Evolutionary conservation across 2,329 filamentous ascomycete genomes (phyloP).

Genomic region (Raffaelea albimanens): DNA sequence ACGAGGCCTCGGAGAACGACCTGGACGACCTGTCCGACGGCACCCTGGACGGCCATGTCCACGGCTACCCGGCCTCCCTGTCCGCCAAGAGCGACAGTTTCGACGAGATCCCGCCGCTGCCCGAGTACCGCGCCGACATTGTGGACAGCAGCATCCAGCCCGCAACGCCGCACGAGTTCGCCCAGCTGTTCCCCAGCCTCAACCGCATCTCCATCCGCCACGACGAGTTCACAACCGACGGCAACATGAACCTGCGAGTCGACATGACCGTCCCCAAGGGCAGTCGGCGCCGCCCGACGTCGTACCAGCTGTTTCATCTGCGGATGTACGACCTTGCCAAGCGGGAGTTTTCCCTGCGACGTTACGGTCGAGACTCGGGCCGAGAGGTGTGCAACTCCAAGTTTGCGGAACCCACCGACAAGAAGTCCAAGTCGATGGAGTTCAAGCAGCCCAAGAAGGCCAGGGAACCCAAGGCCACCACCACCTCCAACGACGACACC

Average conservation of each 20-base stretch:
- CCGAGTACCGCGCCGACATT: conserved; percentile 50
- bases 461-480: background rate
- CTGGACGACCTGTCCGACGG: too few species aligned
- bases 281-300: conserved; percentile 53
- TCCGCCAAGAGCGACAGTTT: too few species aligned
- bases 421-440: conserved; percentile 2
- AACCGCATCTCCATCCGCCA: conserved; percentile 75
- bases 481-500: background rate
- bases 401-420: conserved; percentile 51
- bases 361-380: conserved; percentile 88
- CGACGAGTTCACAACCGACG: conserved; percentile 81
- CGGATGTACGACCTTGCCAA: conserved; percentile 86
- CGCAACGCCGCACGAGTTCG: conserved; percentile 75
- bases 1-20: too few species aligned
- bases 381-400: conserved; percentile 84
- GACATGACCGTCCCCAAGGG: conserved; percentile 59
- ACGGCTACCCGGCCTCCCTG: background rate
- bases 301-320: conserved; percentile 72
- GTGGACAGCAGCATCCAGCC: conserved; percentile 59
- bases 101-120: conserved; percentile 39
- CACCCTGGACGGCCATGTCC: conserved; percentile 1
- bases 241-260: conserved; percentile 92
- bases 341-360: conserved; percentile 80
- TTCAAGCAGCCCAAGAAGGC: conserved; percentile 1
- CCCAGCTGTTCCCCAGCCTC: conserved; percentile 75